Base-by-base conservation (phyloP, 1,139 yeast species). In the Lodderomyces oxycetoniae region DNA sequence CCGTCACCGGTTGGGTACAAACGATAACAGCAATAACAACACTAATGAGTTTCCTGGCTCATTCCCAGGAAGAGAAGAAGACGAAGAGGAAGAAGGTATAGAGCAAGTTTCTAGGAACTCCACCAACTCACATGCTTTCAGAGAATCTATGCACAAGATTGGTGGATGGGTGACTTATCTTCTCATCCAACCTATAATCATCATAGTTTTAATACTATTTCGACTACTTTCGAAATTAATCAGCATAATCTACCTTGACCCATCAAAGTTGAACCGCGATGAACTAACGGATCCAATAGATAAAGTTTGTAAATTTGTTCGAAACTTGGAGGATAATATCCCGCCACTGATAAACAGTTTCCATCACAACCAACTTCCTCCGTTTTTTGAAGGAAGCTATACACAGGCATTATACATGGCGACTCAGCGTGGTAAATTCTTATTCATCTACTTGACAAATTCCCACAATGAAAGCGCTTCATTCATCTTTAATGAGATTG, bases 381-480 rank as follows among this genome's bases (percentile, higher is more conserved):
- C 71, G 7, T 81, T 83, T 45, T 73, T 70, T 42, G 77, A 79
- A 48, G 89, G 91, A 9, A 81, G 93, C 31, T 85, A 84, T 53
- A 74, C 88, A 1, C 79, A 81, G 44, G 94, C 94, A 2, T 61
- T 83, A 36, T 78, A 70, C 47, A 63, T 69, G 54, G 83, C 91
- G 12, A 82, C 83, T 39, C 63, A 70, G 28, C 70, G 83, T 35
- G 79, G 80, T 26, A 72, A 78, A 50, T 86, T 86, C 63, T 65
- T 89, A 33, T 63, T 85, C 36, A 77, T 89, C 1, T 79, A 85
- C 44, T 59, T 91, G 38, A 84, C 87, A 38, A 82, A 85, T 49
- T 79, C 80, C 14, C 76, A 79, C 37, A 81, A 83, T 51, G 91
- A 84, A 42, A 74, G 77, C 37, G 69, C 80, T 1, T 56, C 63